Evolutionary conservation across 768 basidiomycete genomes (phyloP).

Genomic region (Lentinula sp.): DNA sequence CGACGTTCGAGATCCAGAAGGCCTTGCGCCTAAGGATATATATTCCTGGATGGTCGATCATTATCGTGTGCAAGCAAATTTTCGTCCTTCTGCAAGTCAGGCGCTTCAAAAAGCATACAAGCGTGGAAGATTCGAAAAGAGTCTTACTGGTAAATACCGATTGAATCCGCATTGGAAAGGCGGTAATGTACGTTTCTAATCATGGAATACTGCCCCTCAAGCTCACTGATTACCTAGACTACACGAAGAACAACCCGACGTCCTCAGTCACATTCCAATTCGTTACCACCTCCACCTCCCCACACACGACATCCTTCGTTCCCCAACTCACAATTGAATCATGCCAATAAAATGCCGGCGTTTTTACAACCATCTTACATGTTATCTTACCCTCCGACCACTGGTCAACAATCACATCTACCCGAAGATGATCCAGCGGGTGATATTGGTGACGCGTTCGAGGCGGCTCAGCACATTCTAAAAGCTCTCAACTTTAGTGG

Average conservation of each 20-base stretch:
- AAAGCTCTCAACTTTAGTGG: conserved; percentile 68
- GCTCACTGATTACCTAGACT: conserved; percentile 38
- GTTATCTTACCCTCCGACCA: conserved; percentile 25
- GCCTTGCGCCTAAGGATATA: conserved; percentile 75
- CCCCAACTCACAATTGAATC: conserved; percentile 44
- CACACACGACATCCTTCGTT: conserved; percentile 40
- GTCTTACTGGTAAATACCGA: conserved; percentile 65
- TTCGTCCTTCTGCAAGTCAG: conserved; percentile 84
- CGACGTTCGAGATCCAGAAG: conserved; percentile 60
- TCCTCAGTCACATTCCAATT: conserved; percentile 50
- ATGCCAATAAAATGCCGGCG: conserved; percentile 19
- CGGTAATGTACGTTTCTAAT: conserved; percentile 52
- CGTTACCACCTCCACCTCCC: conserved; percentile 18
- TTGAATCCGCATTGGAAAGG: conserved; percentile 78
- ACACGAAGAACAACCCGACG: conserved; percentile 74
- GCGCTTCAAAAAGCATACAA: conserved; percentile 84
- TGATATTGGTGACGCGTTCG: conserved; percentile 60
- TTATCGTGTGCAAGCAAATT: conserved; percentile 85
- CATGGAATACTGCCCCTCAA: conserved; percentile 1
- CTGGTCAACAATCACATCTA: conserved; percentile 8
- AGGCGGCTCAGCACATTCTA: conserved; percentile 72
- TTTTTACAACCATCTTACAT: conserved; percentile 34
- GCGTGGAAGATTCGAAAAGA: conserved; percentile 76
- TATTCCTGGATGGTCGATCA: conserved; percentile 80
- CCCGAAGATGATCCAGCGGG: conserved; percentile 7